Percentiles rank a stretch among this genome's conserved stretches.
Evolutionary conservation across 768 basidiomycete genomes (phyloP).

Genomic region (Suillus subaureus): DNA sequence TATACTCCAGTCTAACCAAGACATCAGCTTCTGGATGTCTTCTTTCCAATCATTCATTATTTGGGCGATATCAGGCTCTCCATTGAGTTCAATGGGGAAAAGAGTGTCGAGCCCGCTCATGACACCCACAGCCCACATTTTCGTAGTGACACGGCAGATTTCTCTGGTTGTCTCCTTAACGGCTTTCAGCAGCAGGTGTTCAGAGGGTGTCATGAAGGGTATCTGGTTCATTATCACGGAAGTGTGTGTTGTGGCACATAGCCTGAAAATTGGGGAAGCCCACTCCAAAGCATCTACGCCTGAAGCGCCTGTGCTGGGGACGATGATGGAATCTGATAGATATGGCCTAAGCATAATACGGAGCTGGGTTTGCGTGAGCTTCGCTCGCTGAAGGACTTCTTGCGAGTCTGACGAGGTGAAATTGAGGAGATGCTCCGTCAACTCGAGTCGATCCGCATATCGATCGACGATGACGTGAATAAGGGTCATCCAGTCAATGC

Average conservation of each 20-base stretch:
- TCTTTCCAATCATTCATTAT: conserved; percentile 14
- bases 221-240: conserved; percentile 3
- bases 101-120: conserved; percentile 11
- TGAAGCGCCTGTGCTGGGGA: conserved; percentile 4
- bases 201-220: conserved; percentile 16
- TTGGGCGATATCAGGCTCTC: background rate
- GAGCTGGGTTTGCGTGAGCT: conserved; percentile 20
- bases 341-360: conserved; percentile 22
- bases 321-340: conserved; percentile 13
- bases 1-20: conserved; percentile 26
- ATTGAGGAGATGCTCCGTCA: conserved; percentile 40
- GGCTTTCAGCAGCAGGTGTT: conserved; percentile 15
- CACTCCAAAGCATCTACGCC: conserved; percentile 10
- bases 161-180: conserved; percentile 19
- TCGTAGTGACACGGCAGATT: conserved; percentile 20
- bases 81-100: background rate
- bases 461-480: conserved; percentile 41
- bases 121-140: conserved; percentile 23
- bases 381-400: conserved; percentile 13
- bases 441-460: conserved; percentile 45
- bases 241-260: conserved; percentile 16
- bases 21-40: conserved; percentile 18
- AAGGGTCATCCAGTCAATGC: conserved; percentile 46
- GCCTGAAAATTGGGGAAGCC: conserved; percentile 14
- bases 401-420: conserved; percentile 15